Conservation (phyloP, 169 alveolate species). For the Plasmodium adleri region DNA sequence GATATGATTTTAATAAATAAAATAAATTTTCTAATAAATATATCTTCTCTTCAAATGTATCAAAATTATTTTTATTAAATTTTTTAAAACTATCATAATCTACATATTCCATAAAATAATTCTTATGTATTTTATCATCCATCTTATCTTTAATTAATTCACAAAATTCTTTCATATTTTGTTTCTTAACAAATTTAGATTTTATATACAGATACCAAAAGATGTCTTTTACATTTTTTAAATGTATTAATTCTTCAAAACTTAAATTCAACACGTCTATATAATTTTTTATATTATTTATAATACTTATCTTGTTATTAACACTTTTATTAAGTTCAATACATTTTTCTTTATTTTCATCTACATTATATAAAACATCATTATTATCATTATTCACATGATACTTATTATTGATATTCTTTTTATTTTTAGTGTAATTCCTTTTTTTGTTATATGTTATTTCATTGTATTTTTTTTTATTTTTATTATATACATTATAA, state of each 20-base stretch:
- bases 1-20: constrained; percentile 68
- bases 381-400: background rate
- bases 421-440: too few species aligned
- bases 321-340: too few species aligned
- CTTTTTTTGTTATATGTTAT: background rate
- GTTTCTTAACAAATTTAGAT: background rate
- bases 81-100: constrained; percentile 18
- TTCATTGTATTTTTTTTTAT: background rate
- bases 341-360: too few species aligned
- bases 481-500: background rate
- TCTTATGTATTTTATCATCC: constrained; percentile 27
- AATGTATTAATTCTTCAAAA: constrained; percentile 39
- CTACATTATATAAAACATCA: background rate
- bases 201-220: constrained; percentile 75
- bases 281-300: constrained; percentile 15
- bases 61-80: constrained; percentile 20
- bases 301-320: background rate
- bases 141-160: constrained; percentile 46
- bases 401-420: background rate
- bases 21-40: constrained; percentile 43
- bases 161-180: constrained; percentile 34
- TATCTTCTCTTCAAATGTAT: constrained; percentile 41
- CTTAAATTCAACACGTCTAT: constrained; percentile 16
- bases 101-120: constrained; percentile 69
- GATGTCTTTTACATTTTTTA: constrained; percentile 32